These are phyloP conservation scores for Tuber aestivum DNA, from an alignment of 495 filamentous ascomycete species.

Conservation along the genomic window DNA sequence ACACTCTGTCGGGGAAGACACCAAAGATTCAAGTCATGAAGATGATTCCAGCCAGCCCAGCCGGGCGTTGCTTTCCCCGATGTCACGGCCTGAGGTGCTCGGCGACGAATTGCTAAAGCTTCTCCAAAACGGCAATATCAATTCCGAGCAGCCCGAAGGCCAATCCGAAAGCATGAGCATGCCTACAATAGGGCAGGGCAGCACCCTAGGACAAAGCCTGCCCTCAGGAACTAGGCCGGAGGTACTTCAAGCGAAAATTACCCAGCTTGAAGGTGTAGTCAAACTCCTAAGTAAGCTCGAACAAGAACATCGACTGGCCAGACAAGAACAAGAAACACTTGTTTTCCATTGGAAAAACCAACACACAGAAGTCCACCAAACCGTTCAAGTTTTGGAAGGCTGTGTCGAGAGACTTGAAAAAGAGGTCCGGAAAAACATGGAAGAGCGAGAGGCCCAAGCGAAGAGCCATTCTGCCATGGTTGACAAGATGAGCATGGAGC, in stretches of 20 bases:
- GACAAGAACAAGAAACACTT: constrained; percentile 18
- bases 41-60: constrained; percentile 26
- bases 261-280: neutral
- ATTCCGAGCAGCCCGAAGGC: constrained; percentile 6
- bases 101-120: constrained; percentile 25
- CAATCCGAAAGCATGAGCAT: neutral
- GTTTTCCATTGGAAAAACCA: constrained; percentile 26
- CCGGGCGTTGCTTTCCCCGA: constrained; percentile 18
- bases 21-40: constrained; percentile 17
- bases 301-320: constrained; percentile 1
- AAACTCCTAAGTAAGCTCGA: constrained; percentile 4
- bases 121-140: constrained; percentile 29
- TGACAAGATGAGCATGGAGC: constrained; percentile 20
- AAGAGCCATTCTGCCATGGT: neutral
- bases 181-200: neutral
- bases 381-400: constrained; percentile 18
- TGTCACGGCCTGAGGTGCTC: constrained; percentile 31
- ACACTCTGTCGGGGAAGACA: constrained; percentile 27
- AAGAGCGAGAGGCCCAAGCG: constrained; percentile 2
- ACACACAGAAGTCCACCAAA: constrained; percentile 25
- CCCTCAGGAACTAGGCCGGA: neutral
- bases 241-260: neutral
- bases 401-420: constrained; percentile 26
- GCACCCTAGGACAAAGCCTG: neutral
- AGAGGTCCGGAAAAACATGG: constrained; percentile 6